Percentiles rank a stretch among this genome's conserved stretches.
Conservation (phyloP, 2,329 filamentous ascomycete genomes). For the Westerdykella aurantiaca region DNA sequence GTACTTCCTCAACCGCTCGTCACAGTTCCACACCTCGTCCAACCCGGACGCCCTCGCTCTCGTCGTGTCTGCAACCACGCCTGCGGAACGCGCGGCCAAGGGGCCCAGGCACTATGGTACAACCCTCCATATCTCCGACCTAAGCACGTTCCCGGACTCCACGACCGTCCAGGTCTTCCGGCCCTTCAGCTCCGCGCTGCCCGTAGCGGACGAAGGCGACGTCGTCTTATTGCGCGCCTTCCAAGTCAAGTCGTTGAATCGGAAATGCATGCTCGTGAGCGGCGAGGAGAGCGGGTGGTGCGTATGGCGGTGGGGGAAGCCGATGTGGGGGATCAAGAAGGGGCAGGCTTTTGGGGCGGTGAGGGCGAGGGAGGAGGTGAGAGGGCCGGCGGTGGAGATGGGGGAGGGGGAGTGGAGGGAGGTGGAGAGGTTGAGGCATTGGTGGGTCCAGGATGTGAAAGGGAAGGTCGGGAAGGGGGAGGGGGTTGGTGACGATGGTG, state of each 20-base stretch:
- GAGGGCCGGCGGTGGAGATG: constrained; percentile 43
- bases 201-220: constrained; percentile 39
- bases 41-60: constrained; percentile 44
- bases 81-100: constrained; percentile 34
- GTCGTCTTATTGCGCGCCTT: constrained; percentile 42
- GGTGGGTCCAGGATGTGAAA: constrained; percentile 30
- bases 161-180: constrained; percentile 41
- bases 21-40: constrained; percentile 28
- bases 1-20: constrained; percentile 38
- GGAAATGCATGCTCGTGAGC: constrained; percentile 34
- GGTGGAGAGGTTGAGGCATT: constrained; percentile 37
- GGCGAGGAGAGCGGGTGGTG: constrained; percentile 44
- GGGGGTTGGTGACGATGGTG: constrained; percentile 10
- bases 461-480: constrained; percentile 6
- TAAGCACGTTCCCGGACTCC: constrained; percentile 20
- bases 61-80: constrained; percentile 30
- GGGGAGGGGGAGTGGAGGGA: constrained; percentile 42
- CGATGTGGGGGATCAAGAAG: constrained; percentile 22
- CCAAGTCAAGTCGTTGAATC: constrained; percentile 38
- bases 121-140: constrained; percentile 38
- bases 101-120: constrained; percentile 44
- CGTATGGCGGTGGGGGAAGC: constrained; percentile 40
- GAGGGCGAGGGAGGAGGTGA: constrained; percentile 38
- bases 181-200: constrained; percentile 39
- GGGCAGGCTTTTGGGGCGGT: constrained; percentile 23